Evolutionary conservation across 106 monocot species (phyloP).

Genomic region (Iris macrosiphon): DNA sequence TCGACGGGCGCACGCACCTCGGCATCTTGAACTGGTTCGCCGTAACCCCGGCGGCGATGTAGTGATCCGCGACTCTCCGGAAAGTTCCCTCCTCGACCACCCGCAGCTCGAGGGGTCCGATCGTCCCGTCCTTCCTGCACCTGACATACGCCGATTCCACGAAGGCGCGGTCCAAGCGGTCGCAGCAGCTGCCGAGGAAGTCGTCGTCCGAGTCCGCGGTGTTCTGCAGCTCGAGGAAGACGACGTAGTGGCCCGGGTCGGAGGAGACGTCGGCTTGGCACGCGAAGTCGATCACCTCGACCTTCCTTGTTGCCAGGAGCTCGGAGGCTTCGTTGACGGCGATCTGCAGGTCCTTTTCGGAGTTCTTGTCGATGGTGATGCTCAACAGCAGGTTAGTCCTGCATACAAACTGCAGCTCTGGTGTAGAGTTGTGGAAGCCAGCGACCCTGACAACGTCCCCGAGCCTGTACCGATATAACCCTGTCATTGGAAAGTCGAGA

Average conservation of each 20-base stretch:
- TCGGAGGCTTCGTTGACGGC: slow-evolving; percentile 47
- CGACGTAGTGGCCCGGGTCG: slow-evolving; percentile 73
- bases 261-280: slow-evolving; percentile 52
- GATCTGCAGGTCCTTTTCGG: slow-evolving; percentile 80
- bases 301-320: slow-evolving; percentile 55
- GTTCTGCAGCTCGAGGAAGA: slow-evolving; percentile 61
- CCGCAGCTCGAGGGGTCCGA: slow-evolving; percentile 66
- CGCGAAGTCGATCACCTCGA: slow-evolving; percentile 75
- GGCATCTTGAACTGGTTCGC: slow-evolving; percentile 79
- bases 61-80: slow-evolving; percentile 50
- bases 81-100: slow-evolving; percentile 61
- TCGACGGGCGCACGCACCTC: slow-evolving; percentile 24
- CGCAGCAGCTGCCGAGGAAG: slow-evolving; percentile 42
- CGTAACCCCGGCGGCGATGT: slow-evolving; percentile 39
- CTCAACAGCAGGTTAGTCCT: slow-evolving; percentile 50
- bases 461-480: slow-evolving; percentile 68
- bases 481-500: too few relatives aligned
- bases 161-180: slow-evolving; percentile 59
- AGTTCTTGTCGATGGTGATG: slow-evolving; percentile 91
- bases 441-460: slow-evolving; percentile 71
- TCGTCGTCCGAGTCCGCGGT: slow-evolving; percentile 27
- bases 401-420: slow-evolving; percentile 62
- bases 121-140: slow-evolving; percentile 38
- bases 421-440: slow-evolving; percentile 68
- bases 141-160: slow-evolving; percentile 52